phyloP scores from a whole-genome alignment of 2,329 filamentous ascomycete genomes.

The Periconia digitata region DNA sequence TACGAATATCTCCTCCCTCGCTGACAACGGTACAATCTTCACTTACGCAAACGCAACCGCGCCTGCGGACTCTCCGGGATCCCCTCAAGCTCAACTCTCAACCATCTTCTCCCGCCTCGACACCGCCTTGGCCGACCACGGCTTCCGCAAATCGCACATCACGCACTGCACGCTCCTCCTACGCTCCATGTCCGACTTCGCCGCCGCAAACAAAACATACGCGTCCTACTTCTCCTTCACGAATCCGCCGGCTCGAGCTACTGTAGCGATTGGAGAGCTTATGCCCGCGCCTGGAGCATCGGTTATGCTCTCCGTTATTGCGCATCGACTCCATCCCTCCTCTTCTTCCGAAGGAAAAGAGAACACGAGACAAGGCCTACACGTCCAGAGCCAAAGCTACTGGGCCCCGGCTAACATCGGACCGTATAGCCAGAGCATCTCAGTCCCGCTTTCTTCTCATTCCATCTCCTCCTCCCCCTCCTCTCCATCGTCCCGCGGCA shows the following conservation, averaged over 20 bases:
- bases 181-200: conserved; percentile 78
- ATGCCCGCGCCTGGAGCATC: conserved; percentile 59
- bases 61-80: conserved; percentile 1
- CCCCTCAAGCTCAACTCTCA: conserved; percentile 32
- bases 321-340: conserved; percentile 21
- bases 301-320: conserved; percentile 61
- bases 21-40: conserved; percentile 40
- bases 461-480: not conserved
- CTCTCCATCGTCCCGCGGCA: conserved; percentile 13
- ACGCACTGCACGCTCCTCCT: conserved; percentile 66
- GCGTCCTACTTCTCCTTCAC: conserved; percentile 71
- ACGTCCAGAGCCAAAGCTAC: conserved; percentile 92
- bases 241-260: conserved; percentile 83
- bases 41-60: conserved; percentile 46
- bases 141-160: conserved; percentile 29
- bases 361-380: conserved; percentile 58
- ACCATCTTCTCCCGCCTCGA: conserved; percentile 43
- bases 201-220: conserved; percentile 73
- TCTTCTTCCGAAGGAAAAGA: conserved; percentile 6
- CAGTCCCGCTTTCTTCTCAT: conserved; percentile 47
- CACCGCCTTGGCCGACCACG: conserved; percentile 24
- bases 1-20: conserved; percentile 15
- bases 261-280: conserved; percentile 71
- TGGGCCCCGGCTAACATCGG: conserved; percentile 99
- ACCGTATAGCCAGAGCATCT: conserved; percentile 89